These are phyloP conservation scores for Citrullus colocynthis DNA, from an alignment of 306 rosid genomes.

Conservation along the genomic window DNA sequence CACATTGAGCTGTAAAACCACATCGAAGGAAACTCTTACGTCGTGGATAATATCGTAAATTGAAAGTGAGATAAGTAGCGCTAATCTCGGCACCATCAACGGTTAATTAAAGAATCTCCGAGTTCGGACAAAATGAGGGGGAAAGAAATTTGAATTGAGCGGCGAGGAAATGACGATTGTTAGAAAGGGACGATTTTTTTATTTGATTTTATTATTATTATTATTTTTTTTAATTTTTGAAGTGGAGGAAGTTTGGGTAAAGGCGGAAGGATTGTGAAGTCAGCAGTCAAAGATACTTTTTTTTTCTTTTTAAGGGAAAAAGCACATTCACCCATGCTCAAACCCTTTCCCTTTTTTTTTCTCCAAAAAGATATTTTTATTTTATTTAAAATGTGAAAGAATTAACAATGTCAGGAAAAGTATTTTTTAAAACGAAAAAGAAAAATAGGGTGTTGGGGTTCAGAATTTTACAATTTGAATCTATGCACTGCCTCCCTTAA, in stretches of 20 bases:
- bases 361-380: neutral
- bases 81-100: neutral
- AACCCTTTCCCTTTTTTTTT: neutral
- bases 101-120: neutral
- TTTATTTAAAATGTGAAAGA: neutral
- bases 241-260: neutral
- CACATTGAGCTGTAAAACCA: neutral
- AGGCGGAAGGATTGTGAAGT: neutral
- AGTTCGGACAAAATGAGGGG: neutral
- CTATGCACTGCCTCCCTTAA: neutral
- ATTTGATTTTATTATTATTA: too few relatives aligned
- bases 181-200: neutral
- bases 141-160: conserved; percentile 1
- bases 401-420: neutral
- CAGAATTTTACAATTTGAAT: conserved; percentile 31
- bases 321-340: conserved; percentile 7
- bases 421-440: neutral
- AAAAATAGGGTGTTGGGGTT: conserved; percentile 11
- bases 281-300: conserved; percentile 14
- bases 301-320: neutral
- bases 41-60: too few relatives aligned
- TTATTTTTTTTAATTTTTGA: too few relatives aligned
- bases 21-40: too few relatives aligned
- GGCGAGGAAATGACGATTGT: conserved; percentile 3
- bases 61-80: neutral